A percentile compares a stretch with the other conserved stretches of the same genome.
phyloP scores from a whole-genome alignment of 345 rosid species.

The Eutrema yunnanense region DNA sequence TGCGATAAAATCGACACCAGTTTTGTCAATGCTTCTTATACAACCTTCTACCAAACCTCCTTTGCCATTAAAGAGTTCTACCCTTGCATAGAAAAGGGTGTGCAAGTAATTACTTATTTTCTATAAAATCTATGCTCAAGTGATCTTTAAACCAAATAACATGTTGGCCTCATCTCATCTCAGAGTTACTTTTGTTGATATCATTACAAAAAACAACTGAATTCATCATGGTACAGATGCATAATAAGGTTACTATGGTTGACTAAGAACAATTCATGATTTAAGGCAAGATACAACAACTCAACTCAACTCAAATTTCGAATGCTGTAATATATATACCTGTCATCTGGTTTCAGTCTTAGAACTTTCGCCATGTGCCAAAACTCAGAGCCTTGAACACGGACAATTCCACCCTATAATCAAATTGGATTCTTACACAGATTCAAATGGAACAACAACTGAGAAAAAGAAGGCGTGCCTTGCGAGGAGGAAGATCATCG shows the following conservation, averaged over 20 bases:
- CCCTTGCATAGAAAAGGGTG: conserved; percentile 45
- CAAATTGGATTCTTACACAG: not conserved
- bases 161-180: not conserved
- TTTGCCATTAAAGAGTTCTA: conserved; percentile 92
- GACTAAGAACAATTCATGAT: no score
- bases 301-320: not conserved
- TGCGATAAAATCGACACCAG: conserved; percentile 63
- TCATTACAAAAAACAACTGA: not conserved
- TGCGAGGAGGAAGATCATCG: conserved; percentile 54
- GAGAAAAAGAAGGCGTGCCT: conserved; percentile 33
- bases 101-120: conserved; percentile 11
- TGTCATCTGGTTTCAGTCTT: conserved; percentile 50
- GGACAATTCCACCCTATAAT: conserved; percentile 62
- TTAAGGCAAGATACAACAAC: not conserved
- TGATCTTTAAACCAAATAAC: not conserved
- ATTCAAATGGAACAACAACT: not conserved
- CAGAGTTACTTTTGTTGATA: not conserved
- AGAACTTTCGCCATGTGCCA: conserved; percentile 83
- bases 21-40: conserved; percentile 53
- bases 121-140: not conserved
- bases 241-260: not conserved
- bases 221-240: conserved; percentile 4
- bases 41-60: no score
- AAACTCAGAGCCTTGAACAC: conserved; percentile 79
- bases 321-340: conserved; percentile 28